A percentile compares a stretch with the other conserved stretches of the same genome.
phyloP scores from a whole-genome alignment of 768 basidiomycete species.

The Naganishia randhawae region DNA sequence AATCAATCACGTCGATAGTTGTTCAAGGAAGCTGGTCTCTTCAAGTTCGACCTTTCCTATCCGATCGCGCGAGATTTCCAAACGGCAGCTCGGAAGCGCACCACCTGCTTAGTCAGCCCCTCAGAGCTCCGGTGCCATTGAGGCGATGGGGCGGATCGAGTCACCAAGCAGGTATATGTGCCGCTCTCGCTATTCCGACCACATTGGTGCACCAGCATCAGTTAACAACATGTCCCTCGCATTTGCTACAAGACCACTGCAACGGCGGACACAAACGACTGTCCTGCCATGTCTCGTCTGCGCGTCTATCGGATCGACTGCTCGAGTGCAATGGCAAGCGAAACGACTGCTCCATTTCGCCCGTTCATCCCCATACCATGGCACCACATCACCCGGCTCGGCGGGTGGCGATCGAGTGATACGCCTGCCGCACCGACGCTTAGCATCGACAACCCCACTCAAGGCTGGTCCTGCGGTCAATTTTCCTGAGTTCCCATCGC shows the following conservation, averaged over 20 bases:
- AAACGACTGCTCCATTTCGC: neutral
- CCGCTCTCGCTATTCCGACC: neutral
- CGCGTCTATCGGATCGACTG: neutral
- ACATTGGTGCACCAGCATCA: neutral
- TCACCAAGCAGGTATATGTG: neutral
- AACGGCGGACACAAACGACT: neutral
- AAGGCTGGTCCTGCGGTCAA: neutral
- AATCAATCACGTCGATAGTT: too few relatives aligned
- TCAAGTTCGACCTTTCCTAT: neutral
- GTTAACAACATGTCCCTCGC: neutral
- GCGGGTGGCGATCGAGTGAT: too few relatives aligned
- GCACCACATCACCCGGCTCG: too few relatives aligned
- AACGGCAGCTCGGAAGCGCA: neutral
- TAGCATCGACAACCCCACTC: neutral
- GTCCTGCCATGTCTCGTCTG: neutral
- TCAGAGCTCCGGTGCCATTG: neutral
- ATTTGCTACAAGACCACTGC: neutral
- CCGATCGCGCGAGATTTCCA: neutral
- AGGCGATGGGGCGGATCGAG: neutral
- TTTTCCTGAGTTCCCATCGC: slow-evolving; percentile 2
- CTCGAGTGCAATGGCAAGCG: neutral
- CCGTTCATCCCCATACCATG: too few relatives aligned
- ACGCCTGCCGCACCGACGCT: neutral
- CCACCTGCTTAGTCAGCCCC: neutral
- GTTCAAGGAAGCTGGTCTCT: too few relatives aligned